These are phyloP conservation scores for Claviceps capensis DNA, from an alignment of 2,329 filamentous ascomycete species.

Conservation along the genomic window DNA sequence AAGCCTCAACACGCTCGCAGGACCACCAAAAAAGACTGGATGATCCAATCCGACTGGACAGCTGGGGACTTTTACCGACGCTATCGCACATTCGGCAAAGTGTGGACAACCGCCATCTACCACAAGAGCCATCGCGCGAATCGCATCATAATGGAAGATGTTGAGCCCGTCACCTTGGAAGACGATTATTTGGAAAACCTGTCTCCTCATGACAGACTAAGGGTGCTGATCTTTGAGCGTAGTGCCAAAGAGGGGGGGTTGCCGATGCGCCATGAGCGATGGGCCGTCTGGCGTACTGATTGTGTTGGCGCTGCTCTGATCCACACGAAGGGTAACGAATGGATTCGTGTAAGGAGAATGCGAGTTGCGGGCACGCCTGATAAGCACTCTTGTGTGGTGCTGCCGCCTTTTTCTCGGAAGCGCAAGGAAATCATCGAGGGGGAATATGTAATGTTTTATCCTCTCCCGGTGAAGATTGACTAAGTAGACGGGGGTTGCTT, in stretches of 20 bases:
- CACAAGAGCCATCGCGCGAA: slow-evolving; percentile 13
- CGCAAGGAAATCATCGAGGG: too few species aligned
- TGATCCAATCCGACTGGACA: slow-evolving; percentile 40
- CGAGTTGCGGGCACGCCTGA: slow-evolving; percentile 21
- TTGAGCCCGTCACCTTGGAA: slow-evolving; percentile 11
- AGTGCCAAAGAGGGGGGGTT: neutral
- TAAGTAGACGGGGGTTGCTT: too few species aligned
- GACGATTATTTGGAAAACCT: slow-evolving; percentile 1
- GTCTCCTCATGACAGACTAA: neutral
- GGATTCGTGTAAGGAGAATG: slow-evolving; percentile 16
- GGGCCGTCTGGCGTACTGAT: slow-evolving; percentile 3
- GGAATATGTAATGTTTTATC: too few species aligned
- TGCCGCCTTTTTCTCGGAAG: too few species aligned
- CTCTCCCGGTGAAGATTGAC: too few species aligned
- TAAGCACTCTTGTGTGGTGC: too few species aligned
- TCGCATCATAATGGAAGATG: slow-evolving; percentile 27
- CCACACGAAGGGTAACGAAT: neutral
- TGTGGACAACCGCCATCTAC: slow-evolving; percentile 43
- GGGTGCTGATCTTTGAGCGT: slow-evolving; percentile 10
- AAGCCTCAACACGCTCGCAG: slow-evolving; percentile 51
- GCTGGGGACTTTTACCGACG: slow-evolving; percentile 40
- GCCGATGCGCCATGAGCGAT: neutral
- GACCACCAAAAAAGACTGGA: slow-evolving; percentile 48
- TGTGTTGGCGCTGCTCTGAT: slow-evolving; percentile 2
- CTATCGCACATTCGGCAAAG: slow-evolving; percentile 45